Evolutionary conservation across 1,284 basidiomycete species (phyloP), one percentile per base, ranked within the genome.

Genomic region (Leccinum angustisporum): DNA sequence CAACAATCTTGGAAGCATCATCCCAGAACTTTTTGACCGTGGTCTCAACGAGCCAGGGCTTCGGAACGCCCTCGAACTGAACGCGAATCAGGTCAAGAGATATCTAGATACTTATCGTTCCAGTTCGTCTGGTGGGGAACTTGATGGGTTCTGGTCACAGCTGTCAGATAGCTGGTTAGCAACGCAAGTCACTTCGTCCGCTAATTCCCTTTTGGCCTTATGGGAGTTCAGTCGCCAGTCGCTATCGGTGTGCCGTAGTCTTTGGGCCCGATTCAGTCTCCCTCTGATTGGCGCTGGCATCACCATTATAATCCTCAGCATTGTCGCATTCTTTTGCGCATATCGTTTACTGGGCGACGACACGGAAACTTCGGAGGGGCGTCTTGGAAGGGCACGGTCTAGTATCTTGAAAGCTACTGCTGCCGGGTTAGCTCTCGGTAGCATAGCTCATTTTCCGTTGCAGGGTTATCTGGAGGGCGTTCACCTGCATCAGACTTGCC

Each of bases 221-320:
- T 79, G 80, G 59, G 76, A 77, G 27, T 95, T 89, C 70, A 86
- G 83, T 27, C 83, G 88, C 34, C 75, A 82, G 11, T 87, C 91
- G 3, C 81, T 97, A 38, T 78, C 80, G 1, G 82, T 83, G 3
- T 95, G 96, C 67, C 87, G 95, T 7, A 78, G 84, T 25, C 86
- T 98, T 57, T 99, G 97, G 97, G 97, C 97, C 0, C 92, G 93
- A 70, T 99, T 99, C 79, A 93, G 95, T 65, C 79, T 90, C 4
- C 70, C 83, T 0, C 80, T 93, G 11, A 98, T 99, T 80, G 75
- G 76, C 3, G 77, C 90, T 21, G 97, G 88, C 0, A 73, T 91
- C 21, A 68, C 75, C 0, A 76, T 88, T 7, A 76, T 92, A 56
- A 74, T 73, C 2, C 68, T 83, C 25, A 77, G 83, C 21, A 70